Evolutionary conservation across 352 stramenopile species (phyloP).

Genomic region (Elongisporangium prolatum): DNA sequence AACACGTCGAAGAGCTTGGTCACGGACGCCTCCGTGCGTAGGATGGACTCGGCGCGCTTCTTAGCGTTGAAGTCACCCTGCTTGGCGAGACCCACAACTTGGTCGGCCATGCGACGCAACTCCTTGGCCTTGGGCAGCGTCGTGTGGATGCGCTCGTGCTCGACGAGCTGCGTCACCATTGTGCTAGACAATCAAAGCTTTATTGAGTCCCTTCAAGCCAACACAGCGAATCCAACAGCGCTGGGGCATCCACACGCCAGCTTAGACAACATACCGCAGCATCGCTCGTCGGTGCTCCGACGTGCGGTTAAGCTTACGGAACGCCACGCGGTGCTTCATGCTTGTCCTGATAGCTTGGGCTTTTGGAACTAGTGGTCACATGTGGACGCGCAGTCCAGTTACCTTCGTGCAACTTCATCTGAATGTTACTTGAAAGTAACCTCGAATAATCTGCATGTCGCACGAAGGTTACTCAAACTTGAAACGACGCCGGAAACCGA

Average conservation of each 20-base stretch:
- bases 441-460: constrained; percentile 4
- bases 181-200: constrained; percentile 48
- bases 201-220: neutral
- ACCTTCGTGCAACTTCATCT: constrained; percentile 20
- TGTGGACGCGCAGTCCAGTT: constrained; percentile 1
- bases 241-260: constrained; percentile 4
- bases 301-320: constrained; percentile 91
- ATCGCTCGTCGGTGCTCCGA: constrained; percentile 94
- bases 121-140: constrained; percentile 97
- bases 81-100: constrained; percentile 95
- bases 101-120: constrained; percentile 90
- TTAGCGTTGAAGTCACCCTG: constrained; percentile 79
- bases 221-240: neutral
- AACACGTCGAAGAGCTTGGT: constrained; percentile 96
- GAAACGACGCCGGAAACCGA: constrained; percentile 24
- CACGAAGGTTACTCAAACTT: constrained; percentile 4
- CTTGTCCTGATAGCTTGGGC: constrained; percentile 1
- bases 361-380: neutral
- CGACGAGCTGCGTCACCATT: constrained; percentile 96
- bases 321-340: constrained; percentile 84
- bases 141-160: constrained; percentile 97
- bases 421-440: constrained; percentile 6
- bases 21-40: constrained; percentile 89
- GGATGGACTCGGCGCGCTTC: constrained; percentile 76
- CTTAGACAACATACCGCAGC: constrained; percentile 73